These are phyloP conservation scores for Alternaria metachromatica DNA, from an alignment of 2,329 filamentous ascomycete species.

Conservation along the genomic window DNA sequence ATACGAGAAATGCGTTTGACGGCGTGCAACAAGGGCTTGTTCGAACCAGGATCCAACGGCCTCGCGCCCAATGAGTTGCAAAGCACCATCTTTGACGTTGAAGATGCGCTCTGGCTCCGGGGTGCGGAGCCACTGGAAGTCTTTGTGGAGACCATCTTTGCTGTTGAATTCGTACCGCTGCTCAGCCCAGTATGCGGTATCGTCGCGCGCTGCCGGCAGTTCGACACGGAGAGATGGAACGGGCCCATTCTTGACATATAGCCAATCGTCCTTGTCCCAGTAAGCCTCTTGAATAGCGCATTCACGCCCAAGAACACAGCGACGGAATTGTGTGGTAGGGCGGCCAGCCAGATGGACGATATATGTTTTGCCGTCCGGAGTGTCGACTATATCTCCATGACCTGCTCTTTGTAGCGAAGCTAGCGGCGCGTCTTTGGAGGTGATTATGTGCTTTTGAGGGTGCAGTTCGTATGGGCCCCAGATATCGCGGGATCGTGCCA, in stretches of 20 bases:
- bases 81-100: conserved; percentile 51
- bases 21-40: conserved; percentile 61
- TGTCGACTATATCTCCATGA: conserved; percentile 48
- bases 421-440: conserved; percentile 46
- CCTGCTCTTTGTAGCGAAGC: conserved; percentile 45
- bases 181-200: conserved; percentile 49
- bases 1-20: conserved; percentile 67
- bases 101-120: conserved; percentile 58
- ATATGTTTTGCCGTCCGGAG: conserved; percentile 42
- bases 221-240: conserved; percentile 52
- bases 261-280: conserved; percentile 68
- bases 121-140: conserved; percentile 65
- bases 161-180: conserved; percentile 57
- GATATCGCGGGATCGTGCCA: conserved; percentile 48
- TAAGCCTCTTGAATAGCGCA: conserved; percentile 62
- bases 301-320: conserved; percentile 48
- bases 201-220: conserved; percentile 36
- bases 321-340: conserved; percentile 40
- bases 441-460: conserved; percentile 52
- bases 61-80: conserved; percentile 63
- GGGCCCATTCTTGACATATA: conserved; percentile 65
- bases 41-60: conserved; percentile 57
- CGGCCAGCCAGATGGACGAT: conserved; percentile 45
- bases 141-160: conserved; percentile 55
- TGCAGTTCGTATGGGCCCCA: conserved; percentile 53